Evolutionary conservation across 805 yeast species (phyloP).

Genomic region (Pichia exigua): DNA sequence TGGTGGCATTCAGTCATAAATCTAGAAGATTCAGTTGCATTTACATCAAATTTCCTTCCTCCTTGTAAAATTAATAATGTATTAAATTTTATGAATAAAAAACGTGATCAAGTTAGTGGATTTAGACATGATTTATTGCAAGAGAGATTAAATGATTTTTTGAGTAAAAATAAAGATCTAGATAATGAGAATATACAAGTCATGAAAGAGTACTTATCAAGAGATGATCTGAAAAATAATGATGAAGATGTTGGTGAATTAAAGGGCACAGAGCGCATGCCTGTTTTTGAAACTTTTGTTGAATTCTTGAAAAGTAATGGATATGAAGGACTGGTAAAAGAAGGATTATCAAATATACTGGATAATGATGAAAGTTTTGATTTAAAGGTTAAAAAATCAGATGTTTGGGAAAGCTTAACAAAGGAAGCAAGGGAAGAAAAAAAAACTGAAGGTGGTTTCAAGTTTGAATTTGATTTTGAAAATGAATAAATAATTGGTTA

Average conservation of each 20-base stretch:
- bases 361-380: constrained; percentile 21
- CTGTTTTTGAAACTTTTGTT: constrained; percentile 55
- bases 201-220: constrained; percentile 6
- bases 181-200: constrained; percentile 12
- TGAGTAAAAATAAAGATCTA: constrained; percentile 8
- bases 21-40: constrained; percentile 70
- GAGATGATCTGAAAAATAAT: constrained; percentile 19
- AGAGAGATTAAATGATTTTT: constrained; percentile 27
- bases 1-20: constrained; percentile 98
- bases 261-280: constrained; percentile 29
- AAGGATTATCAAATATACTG: constrained; percentile 30
- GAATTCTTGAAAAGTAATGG: constrained; percentile 39
- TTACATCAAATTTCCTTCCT: constrained; percentile 88
- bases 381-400: constrained; percentile 32
- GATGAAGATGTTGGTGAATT: constrained; percentile 64
- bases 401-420: constrained; percentile 43
- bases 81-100: constrained; percentile 58
- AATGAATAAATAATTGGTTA: constrained; percentile 3
- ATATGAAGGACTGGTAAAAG: constrained; percentile 27
- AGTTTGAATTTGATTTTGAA: constrained; percentile 30
- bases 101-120: constrained; percentile 70
- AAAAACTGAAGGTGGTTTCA: constrained; percentile 15
- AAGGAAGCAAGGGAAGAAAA: constrained; percentile 9
- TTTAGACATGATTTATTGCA: constrained; percentile 53
- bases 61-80: constrained; percentile 50